Base-by-base conservation (phyloP, 441 rosid species). In the Gossypium schwendimanii region DNA sequence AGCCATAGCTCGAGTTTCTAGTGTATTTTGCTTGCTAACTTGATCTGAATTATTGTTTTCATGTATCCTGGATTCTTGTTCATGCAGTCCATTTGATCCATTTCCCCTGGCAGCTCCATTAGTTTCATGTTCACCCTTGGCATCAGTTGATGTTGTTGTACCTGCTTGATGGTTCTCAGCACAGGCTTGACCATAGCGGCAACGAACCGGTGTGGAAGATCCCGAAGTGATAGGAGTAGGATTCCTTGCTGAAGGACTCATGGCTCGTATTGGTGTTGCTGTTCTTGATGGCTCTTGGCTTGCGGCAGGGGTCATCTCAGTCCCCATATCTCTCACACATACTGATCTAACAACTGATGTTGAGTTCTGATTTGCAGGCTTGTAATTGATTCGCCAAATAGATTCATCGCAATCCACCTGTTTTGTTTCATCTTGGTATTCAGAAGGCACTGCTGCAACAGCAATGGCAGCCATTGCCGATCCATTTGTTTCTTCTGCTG, bases 221-320 rank as follows among this genome's bases (percentile, higher is more conserved):
- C 89, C 91, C 11, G 97, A 94, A 67, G 87, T 78, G 33, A 87
- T 81, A 2, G 97, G 98, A 70, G 86, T 81, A 2, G 97, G 98
- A 70, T 92, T 94, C 72, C 90, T 84, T 31, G 83, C 80, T 0
- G 83, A 88, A 2, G 93, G 97, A 28, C 97, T 88, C 2, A 88
- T 84, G 45, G 92, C 91, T 75, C 98, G 77, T 7, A 94, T 89
- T 0, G 99, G 98, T 0, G 97, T 92, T 26, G 88, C 91, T 2
- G 94, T 86, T 84, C 98, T 87, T 3, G 97, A 94, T 53, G 99
- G 99, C 82, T 92, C 96, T 81, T 87, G 97, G 79, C 99, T 94
- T 1, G 89, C 91, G 3, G 85, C 85, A 0, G 94, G 97, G 67
- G 98, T 92, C 99, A 94, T 94, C 82, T 94, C 99, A 18, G 98